Conservation (phyloP, 768 basidiomycete species). For the Collybiopsis luxurians region DNA sequence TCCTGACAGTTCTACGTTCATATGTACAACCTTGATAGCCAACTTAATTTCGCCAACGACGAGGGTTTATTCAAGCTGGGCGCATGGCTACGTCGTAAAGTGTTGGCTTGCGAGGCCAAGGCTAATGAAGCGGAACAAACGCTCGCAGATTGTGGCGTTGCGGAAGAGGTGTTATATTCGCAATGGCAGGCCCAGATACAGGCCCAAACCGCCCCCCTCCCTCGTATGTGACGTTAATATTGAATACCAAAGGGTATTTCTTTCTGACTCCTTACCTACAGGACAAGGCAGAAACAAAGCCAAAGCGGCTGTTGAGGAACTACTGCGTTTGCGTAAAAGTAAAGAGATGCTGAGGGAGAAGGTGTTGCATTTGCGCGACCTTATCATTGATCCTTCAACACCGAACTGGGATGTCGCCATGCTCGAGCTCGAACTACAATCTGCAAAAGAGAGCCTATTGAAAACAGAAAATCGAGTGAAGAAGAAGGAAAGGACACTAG, state of each 20-base stretch:
- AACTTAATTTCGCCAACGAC: too few relatives aligned
- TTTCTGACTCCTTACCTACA: not conserved
- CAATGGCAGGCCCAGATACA: not conserved
- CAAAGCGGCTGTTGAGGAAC: not conserved
- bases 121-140: not conserved
- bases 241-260: not conserved
- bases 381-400: not conserved
- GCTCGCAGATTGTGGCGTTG: not conserved
- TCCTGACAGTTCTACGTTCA: too few relatives aligned
- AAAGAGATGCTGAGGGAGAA: not conserved
- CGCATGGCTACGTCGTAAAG: not conserved
- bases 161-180: not conserved
- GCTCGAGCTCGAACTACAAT: not conserved
- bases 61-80: not conserved
- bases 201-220: not conserved
- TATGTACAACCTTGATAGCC: too few relatives aligned
- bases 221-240: not conserved
- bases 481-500: not conserved
- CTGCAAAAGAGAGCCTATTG: not conserved
- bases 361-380: not conserved
- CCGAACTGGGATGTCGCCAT: not conserved
- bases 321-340: not conserved
- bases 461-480: too few relatives aligned
- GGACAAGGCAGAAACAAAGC: not conserved
- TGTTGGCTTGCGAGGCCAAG: not conserved